Evolutionary conservation across 2,329 filamentous ascomycete genomes (phyloP).

Genomic region (Pseudogymnoascus pannorum): DNA sequence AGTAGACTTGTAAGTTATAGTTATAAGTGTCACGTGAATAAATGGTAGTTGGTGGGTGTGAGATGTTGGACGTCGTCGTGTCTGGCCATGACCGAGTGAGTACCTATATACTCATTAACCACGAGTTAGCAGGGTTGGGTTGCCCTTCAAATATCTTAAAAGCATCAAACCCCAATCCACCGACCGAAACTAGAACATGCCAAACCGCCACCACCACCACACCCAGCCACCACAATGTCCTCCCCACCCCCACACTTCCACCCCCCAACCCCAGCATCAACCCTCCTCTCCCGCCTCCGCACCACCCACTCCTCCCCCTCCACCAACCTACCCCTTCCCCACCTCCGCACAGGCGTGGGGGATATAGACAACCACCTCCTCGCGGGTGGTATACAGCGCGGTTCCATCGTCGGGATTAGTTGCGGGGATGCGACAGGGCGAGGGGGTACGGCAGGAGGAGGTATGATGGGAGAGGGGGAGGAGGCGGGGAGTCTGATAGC

Average conservation of each 20-base stretch:
- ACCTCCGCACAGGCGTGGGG: constrained; percentile 38
- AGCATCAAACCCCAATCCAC: background rate
- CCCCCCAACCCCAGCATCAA: background rate
- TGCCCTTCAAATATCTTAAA: background rate
- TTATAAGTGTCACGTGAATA: background rate
- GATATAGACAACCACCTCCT: constrained; percentile 44
- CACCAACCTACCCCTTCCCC: no score
- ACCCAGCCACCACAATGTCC: no score
- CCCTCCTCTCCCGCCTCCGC: background rate
- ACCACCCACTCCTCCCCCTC: background rate
- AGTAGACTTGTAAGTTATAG: no score
- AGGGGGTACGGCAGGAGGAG: background rate
- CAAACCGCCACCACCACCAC: no score
- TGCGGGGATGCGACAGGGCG: constrained; percentile 39
- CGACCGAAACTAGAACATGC: background rate
- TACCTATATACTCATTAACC: background rate
- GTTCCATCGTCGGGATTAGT: constrained; percentile 46
- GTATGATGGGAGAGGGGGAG: background rate
- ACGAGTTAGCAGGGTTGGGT: background rate
- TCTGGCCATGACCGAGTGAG: background rate
- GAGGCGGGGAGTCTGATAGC: background rate
- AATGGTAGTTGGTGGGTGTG: background rate
- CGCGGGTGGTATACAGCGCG: constrained; percentile 41
- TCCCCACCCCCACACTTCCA: background rate
- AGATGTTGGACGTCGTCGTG: background rate